phyloP scores from a whole-genome alignment of 1,284 basidiomycete species.

The Trichosporon ovoides region DNA sequence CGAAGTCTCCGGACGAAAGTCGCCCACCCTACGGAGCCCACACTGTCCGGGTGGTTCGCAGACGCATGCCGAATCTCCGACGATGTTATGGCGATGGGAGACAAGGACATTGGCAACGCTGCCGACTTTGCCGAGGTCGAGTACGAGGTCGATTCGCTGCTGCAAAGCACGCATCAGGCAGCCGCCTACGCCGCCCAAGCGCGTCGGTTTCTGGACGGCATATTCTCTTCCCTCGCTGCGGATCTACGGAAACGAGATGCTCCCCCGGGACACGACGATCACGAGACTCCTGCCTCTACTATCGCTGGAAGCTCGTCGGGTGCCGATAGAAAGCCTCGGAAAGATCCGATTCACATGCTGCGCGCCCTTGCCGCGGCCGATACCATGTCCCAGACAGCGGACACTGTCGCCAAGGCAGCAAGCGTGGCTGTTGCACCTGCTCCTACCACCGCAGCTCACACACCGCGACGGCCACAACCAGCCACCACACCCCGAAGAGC shows the following conservation, averaged over 20 bases:
- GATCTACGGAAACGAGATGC: slow-evolving; percentile 32
- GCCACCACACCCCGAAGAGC: slow-evolving; percentile 8
- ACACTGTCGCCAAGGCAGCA: slow-evolving; percentile 34
- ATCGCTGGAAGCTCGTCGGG: slow-evolving; percentile 21
- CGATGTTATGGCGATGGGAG: slow-evolving; percentile 29
- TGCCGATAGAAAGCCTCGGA: slow-evolving; percentile 3
- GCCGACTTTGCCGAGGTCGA: slow-evolving; percentile 45
- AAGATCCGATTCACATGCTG: slow-evolving; percentile 42
- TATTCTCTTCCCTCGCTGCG: slow-evolving; percentile 43
- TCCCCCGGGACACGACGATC: slow-evolving; percentile 23
- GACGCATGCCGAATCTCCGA: slow-evolving; percentile 34
- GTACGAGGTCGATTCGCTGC: slow-evolving; percentile 46
- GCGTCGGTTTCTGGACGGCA: slow-evolving; percentile 45
- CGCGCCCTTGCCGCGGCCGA: slow-evolving; percentile 42
- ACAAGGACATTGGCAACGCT: slow-evolving; percentile 23
- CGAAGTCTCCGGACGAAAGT: neutral
- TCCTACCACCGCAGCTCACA: neutral
- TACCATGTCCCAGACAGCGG: slow-evolving; percentile 26
- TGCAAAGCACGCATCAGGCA: slow-evolving; percentile 41
- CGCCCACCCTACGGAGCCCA: neutral
- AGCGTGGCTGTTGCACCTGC: slow-evolving; percentile 16
- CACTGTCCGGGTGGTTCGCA: slow-evolving; percentile 29
- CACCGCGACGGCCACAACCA: neutral
- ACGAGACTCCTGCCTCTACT: slow-evolving; percentile 27
- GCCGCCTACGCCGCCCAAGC: slow-evolving; percentile 44